Conservation (phyloP, 495 filamentous ascomycete species). For the Aspergillus campestris region DNA sequence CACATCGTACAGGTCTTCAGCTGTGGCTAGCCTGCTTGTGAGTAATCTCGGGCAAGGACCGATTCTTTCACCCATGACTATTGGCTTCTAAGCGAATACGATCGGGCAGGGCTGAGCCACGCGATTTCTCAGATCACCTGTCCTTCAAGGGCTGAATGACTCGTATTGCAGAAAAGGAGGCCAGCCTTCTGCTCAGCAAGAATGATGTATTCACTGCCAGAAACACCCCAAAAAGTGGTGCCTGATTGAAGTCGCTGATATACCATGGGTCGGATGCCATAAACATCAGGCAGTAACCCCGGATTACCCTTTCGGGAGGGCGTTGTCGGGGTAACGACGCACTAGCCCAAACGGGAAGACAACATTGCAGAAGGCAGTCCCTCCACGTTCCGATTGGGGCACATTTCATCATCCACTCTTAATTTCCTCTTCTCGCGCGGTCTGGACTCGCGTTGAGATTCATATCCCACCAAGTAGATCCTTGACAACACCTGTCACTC, state of each 20-base stretch:
- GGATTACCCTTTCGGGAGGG: not conserved
- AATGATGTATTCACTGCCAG: no score
- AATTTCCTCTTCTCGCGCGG: no score
- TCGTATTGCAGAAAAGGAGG: not conserved
- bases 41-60: no score
- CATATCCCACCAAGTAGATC: no score
- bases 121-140: not conserved
- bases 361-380: not conserved
- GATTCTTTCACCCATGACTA: no score
- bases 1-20: no score
- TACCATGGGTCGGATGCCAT: not conserved
- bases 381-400: no score
- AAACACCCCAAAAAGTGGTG: no score
- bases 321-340: conserved; percentile 11
- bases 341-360: conserved; percentile 4
- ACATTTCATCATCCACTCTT: no score
- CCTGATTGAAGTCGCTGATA: no score
- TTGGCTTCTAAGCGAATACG: conserved; percentile 7
- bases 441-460: no score
- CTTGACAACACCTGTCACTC: not conserved
- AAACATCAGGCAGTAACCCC: conserved; percentile 2
- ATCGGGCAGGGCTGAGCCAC: conserved; percentile 7
- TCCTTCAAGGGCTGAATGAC: not conserved
- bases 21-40: not conserved
- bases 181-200: no score